phyloP scores from a whole-genome alignment of 2,329 filamentous ascomycete species.

The Fusarium sp. region DNA sequence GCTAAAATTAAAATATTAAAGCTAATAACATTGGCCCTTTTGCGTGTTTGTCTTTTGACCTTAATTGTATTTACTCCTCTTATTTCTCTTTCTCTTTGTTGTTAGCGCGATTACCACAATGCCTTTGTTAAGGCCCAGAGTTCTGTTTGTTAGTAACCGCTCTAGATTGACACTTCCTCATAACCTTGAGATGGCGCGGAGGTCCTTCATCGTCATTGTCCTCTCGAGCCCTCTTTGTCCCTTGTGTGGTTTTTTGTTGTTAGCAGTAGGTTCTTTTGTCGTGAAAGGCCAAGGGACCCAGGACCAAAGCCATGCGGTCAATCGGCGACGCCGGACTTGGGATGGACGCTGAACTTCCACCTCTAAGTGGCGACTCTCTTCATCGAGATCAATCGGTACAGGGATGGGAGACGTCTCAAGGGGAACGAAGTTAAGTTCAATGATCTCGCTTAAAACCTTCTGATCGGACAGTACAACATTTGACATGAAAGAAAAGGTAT shows the following conservation, averaged over 20 bases:
- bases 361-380: background rate
- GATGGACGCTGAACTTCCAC: background rate
- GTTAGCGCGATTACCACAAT: rapidly evolving
- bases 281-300: background rate
- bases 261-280: background rate
- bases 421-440: background rate
- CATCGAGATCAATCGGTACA: background rate
- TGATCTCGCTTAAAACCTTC: background rate
- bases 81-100: background rate
- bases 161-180: background rate
- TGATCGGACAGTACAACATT: background rate
- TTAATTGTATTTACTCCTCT: background rate
- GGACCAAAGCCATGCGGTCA: background rate
- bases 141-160: background rate
- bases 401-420: background rate
- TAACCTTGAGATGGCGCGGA: background rate
- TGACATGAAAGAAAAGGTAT: background rate
- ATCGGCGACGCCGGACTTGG: background rate
- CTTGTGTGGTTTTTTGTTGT: background rate
- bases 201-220: background rate
- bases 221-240: background rate
- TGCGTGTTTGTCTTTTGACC: rapidly evolving
- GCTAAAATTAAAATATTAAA: rapidly evolving
- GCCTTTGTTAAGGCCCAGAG: background rate
- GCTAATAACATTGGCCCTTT: background rate